Evolutionary conservation across 306 rosid species (phyloP), one percentile per base, ranked within the genome.

Genomic region (Psophocarpus tetragonolobus): DNA sequence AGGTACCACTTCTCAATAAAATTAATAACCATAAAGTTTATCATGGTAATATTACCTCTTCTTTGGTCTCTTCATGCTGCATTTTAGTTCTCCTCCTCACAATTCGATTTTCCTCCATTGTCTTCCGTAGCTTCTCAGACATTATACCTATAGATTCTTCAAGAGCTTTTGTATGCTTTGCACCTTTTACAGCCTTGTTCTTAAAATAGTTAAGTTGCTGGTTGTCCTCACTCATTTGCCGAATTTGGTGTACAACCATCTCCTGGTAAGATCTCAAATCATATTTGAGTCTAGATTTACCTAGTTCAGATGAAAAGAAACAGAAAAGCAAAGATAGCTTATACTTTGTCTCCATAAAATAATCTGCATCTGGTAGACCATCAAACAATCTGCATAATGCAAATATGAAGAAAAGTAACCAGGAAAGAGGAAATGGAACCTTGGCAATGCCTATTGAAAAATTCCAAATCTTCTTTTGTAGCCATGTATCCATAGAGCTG

Each of bases 161-260:
- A 4, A 85, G 81, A 50, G 87, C 80, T 69, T 85, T 89, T 0
- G 84, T 45, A 13, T 83, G 77, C 18, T 12, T 85, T 26, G 77
- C 15, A 39, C 70, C 89, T 74, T 69, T 87, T 27, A 35, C 89
- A 69, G 71, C 81, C 81, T 63, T 85, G 87, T 85, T 32, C 87
- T 87, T 89, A 12, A 85, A 76, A 80, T 79, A 89, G 33, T 61
- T 21, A 67, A 89, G 91, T 21, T 78, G 87, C 73, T 89, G 91
- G 78, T 89, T 89, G 79, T 93, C 97, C 83, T 91, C 98, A 26
- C 82, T 91, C 98, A 93, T 93, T 80, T 93, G 91, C 69, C 87
- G 75, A 27, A 91, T 84, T 76, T 88, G 92, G 56, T 80, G 73
- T 10, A 91, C 92, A 18, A 93, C 98, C 92, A 83, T 88, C 80